These are phyloP conservation scores for Polytrichum formosum DNA, from an alignment of 225 moss, liverwort and hornwort species.

Conservation along the genomic window DNA sequence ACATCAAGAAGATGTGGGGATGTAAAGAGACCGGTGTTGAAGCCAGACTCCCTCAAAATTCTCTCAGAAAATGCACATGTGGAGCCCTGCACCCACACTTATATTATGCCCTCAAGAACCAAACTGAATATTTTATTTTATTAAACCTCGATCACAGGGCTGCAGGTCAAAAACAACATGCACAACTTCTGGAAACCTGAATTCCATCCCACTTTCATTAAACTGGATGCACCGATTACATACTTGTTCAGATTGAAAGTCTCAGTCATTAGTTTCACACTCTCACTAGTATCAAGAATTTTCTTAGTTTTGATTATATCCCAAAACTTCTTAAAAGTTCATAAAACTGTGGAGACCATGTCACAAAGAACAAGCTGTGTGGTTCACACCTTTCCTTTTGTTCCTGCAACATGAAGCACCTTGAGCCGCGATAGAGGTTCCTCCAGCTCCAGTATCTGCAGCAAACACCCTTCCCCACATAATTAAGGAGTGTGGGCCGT, in stretches of 20 bases:
- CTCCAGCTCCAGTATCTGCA: conserved; percentile 79
- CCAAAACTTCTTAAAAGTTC: too few relatives aligned
- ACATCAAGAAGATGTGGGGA: conserved; percentile 92
- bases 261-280: too few relatives aligned
- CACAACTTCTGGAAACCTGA: background rate
- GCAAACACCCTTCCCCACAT: background rate
- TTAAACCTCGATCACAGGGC: background rate
- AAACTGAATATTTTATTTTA: too few relatives aligned
- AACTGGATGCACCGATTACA: too few relatives aligned
- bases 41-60: conserved; percentile 83
- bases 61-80: conserved; percentile 93
- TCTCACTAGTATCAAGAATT: too few relatives aligned
- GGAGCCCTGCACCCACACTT: conserved; percentile 67
- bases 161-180: background rate
- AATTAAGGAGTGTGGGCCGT: background rate
- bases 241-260: too few relatives aligned
- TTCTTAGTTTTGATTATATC: too few relatives aligned
- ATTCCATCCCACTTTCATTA: background rate
- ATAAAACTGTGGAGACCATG: background rate
- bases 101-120: background rate
- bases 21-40: conserved; percentile 90
- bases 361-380: background rate
- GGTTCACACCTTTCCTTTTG: conserved; percentile 86
- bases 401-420: conserved; percentile 95
- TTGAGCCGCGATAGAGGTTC: conserved; percentile 64